Conservation (phyloP, 1,284 basidiomycete species). For the Naganishia sp. region DNA sequence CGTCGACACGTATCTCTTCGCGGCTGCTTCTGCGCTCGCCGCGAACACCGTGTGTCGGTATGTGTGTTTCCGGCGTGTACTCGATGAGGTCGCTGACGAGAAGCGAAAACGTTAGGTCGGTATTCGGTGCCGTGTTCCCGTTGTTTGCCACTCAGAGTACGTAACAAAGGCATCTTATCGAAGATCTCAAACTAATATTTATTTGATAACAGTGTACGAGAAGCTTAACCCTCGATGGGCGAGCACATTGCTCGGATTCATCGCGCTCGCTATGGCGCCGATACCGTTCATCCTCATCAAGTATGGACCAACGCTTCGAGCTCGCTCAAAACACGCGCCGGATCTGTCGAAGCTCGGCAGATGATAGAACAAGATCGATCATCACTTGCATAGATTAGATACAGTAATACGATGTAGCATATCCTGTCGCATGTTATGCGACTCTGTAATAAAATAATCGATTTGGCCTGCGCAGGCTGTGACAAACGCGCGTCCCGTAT, state of each 20-base stretch:
- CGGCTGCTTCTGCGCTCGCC: conserved; percentile 58
- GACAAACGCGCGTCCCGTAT: too few species aligned
- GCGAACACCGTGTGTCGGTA: conserved; percentile 47
- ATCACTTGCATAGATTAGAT: too few species aligned
- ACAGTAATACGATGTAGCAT: too few species aligned
- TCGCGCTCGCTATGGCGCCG: conserved; percentile 52
- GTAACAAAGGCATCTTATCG: not conserved
- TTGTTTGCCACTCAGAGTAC: conserved; percentile 56
- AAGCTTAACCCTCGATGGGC: conserved; percentile 56
- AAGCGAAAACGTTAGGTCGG: conserved; percentile 52
- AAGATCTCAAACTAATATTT: not conserved
- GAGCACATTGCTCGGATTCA: conserved; percentile 50
- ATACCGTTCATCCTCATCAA: conserved; percentile 55
- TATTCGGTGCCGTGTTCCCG: conserved; percentile 57
- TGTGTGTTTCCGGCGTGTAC: conserved; percentile 10
- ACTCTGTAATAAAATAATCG: too few species aligned
- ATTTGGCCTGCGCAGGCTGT: too few species aligned
- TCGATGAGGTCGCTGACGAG: conserved; percentile 4
- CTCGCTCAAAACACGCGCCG: conserved; percentile 53
- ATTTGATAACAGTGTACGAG: conserved; percentile 51
- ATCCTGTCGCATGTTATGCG: too few species aligned
- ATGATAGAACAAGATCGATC: conserved; percentile 1
- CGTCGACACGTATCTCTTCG: conserved; percentile 59
- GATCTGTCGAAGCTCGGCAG: conserved; percentile 31
- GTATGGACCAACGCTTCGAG: conserved; percentile 56